Evolutionary conservation across 2,329 filamentous ascomycete genomes (phyloP), one percentile per base, ranked within the genome.

Genomic region (Penicillium sp.): DNA sequence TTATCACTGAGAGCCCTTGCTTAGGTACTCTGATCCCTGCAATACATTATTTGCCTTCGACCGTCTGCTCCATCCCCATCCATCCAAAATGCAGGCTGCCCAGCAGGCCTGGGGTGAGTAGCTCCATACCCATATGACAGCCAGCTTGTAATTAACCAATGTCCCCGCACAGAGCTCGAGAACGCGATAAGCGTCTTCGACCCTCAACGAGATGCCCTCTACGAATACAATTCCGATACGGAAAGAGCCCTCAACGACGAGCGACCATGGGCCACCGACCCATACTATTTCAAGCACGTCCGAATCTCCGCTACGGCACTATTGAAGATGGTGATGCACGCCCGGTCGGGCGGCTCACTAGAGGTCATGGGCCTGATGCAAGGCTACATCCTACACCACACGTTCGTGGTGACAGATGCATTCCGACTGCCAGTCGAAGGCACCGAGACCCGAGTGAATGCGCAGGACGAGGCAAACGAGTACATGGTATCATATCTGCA

Each of bases 301-400:
- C 88, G 90, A 62, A 91, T 98, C 71, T 94, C 88, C 45, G 89
- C 93, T 51, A 84, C 95, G 12, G 93, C 93, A 5, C 80, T 98
- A 52, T 81, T 97, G 60, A 98, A 98, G 74, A 98, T 98, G 93
- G 88, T 94, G 57, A 97, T 96, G 87, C 93, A 98, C 69, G 93
- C 93, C 9, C 87, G 93, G n/a, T 90, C 88, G 0, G 93, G 93
- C 57, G 91, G 93, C 50, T 82, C 81, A 26, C 79, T 97, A 57
- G 93, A 98, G 74, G 81, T 98, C 62, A 98, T 98, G 93, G 93
- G 93, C 50, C 71, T 98, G 61, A 98, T 98, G 93, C 87, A 95
- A 66, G 93, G 93, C 54, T 95, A 95, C 69, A 85, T 95, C 43
- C 81, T 88, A 57, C 82, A 84, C 37, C 84, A 94, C 62, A 83